phyloP scores from a whole-genome alignment of 352 stramenopile genomes.

The Phytophthora vignae region DNA sequence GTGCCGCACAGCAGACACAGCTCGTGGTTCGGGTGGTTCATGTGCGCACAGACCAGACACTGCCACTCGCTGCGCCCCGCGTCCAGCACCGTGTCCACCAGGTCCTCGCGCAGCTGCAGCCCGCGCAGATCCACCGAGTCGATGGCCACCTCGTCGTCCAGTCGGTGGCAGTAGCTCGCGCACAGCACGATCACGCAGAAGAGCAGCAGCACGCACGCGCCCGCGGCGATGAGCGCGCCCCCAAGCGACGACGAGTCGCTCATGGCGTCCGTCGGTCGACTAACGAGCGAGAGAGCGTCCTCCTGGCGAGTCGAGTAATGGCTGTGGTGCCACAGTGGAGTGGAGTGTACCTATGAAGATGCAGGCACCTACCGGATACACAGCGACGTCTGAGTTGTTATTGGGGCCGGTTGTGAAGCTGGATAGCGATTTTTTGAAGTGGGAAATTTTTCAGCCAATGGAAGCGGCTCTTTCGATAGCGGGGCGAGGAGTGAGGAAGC shows the following conservation, averaged over 20 bases:
- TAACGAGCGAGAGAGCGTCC: not conserved
- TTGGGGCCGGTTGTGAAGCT: too few species aligned
- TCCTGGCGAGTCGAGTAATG: too few species aligned
- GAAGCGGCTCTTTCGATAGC: too few species aligned
- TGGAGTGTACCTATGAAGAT: too few species aligned
- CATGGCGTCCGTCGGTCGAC: slow-evolving; percentile 15
- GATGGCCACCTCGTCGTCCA: slow-evolving; percentile 54
- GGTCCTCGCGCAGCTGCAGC: slow-evolving; percentile 67
- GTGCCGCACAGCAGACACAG: slow-evolving; percentile 72
- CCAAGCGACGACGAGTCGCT: slow-evolving; percentile 39
- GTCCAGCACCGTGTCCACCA: slow-evolving; percentile 73
- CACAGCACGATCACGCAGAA: slow-evolving; percentile 59
- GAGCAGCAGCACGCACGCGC: slow-evolving; percentile 47
- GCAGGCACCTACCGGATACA: too few species aligned
- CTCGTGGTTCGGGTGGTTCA: slow-evolving; percentile 77
- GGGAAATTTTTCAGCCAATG: too few species aligned
- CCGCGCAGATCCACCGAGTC: slow-evolving; percentile 61
- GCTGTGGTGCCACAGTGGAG: too few species aligned
- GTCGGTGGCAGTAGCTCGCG: slow-evolving; percentile 42
- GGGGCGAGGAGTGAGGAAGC: too few species aligned
- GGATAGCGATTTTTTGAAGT: too few species aligned
- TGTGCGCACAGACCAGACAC: slow-evolving; percentile 76
- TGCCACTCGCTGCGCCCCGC: slow-evolving; percentile 73
- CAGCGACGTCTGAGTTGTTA: too few species aligned
- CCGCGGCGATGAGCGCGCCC: slow-evolving; percentile 42